Evolutionary conservation across 2,329 filamentous ascomycete species (phyloP).

Genomic region (Knoxdaviesia proteae): DNA sequence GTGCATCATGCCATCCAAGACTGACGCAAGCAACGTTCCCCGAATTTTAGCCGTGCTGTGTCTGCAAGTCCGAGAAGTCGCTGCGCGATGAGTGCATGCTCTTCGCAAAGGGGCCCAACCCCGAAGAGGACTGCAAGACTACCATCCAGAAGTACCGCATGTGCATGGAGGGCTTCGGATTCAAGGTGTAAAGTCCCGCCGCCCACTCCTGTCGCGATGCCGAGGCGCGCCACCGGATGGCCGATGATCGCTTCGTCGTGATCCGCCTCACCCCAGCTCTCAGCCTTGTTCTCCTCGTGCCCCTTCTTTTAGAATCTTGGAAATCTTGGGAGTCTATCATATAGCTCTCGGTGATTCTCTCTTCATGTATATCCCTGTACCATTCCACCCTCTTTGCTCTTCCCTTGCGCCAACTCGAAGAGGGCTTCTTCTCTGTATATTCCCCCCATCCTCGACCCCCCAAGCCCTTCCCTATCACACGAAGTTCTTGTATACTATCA

Average conservation of each 20-base stretch:
- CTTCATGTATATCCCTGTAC: too few species aligned
- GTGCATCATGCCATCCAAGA: background rate
- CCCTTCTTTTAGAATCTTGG: background rate
- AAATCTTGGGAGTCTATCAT: background rate
- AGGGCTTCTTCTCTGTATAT: too few species aligned
- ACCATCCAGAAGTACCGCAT: slow-evolving; percentile 69
- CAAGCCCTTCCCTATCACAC: too few species aligned
- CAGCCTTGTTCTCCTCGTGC: background rate
- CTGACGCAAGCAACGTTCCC: background rate
- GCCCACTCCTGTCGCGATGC: background rate
- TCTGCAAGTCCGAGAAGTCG: slow-evolving; percentile 89
- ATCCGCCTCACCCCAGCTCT: slow-evolving; percentile 1
- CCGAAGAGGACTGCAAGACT: slow-evolving; percentile 62
- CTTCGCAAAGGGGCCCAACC: slow-evolving; percentile 69
- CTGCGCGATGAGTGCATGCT: slow-evolving; percentile 97
- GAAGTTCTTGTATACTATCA: too few species aligned
- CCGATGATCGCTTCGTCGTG: background rate
- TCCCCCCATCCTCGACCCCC: too few species aligned
- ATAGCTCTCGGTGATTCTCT: too few species aligned
- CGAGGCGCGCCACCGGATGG: slow-evolving; percentile 1
- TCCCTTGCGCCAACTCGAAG: too few species aligned
- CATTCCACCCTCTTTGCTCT: too few species aligned
- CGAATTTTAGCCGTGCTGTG: slow-evolving; percentile 63
- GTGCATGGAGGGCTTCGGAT: slow-evolving; percentile 89
- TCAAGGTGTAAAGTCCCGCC: slow-evolving; percentile 36